These are phyloP conservation scores for Pythium phragmitis DNA, from an alignment of 352 stramenopile species.

Conservation along the genomic window DNA sequence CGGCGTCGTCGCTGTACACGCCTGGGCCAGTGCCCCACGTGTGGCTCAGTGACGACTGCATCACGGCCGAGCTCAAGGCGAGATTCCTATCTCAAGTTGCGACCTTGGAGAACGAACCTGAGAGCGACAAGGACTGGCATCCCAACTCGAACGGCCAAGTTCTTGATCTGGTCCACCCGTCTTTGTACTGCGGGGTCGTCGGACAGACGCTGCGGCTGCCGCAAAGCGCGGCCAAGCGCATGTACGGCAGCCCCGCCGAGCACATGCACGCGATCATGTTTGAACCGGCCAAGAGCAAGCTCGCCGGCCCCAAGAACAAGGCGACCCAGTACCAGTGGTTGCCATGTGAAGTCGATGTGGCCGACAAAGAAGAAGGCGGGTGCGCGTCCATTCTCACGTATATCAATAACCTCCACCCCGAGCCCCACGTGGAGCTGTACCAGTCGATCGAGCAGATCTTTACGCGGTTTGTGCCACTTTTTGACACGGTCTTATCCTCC, in stretches of 20 bases:
- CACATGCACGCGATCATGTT: conserved; percentile 40
- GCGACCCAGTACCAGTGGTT: conserved; percentile 30
- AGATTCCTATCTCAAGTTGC: conserved; percentile 30
- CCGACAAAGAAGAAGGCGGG: not conserved
- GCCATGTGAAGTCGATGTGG: conserved; percentile 14
- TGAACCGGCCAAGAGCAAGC: conserved; percentile 1
- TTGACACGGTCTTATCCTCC: conserved; percentile 27
- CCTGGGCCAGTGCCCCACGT: conserved; percentile 29
- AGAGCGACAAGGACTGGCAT: conserved; percentile 41
- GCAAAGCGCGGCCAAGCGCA: conserved; percentile 8
- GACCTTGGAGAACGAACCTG: conserved; percentile 35
- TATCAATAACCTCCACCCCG: conserved; percentile 35
- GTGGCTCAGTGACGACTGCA: conserved; percentile 34
- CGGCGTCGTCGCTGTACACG: conserved; percentile 14
- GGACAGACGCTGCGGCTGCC: conserved; percentile 29
- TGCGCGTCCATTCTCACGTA: conserved; percentile 8
- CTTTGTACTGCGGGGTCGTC: conserved; percentile 56
- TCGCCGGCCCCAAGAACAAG: conserved; percentile 29
- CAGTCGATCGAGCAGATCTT: conserved; percentile 24
- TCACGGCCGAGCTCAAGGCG: conserved; percentile 27
- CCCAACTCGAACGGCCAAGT: conserved; percentile 36
- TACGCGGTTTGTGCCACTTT: conserved; percentile 26
- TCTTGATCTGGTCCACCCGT: conserved; percentile 59
- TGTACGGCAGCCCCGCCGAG: conserved; percentile 13
- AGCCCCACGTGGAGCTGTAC: conserved; percentile 19